Evolutionary conservation across 306 rosid species (phyloP).

Genomic region (Sechiopsis laciniata): DNA sequence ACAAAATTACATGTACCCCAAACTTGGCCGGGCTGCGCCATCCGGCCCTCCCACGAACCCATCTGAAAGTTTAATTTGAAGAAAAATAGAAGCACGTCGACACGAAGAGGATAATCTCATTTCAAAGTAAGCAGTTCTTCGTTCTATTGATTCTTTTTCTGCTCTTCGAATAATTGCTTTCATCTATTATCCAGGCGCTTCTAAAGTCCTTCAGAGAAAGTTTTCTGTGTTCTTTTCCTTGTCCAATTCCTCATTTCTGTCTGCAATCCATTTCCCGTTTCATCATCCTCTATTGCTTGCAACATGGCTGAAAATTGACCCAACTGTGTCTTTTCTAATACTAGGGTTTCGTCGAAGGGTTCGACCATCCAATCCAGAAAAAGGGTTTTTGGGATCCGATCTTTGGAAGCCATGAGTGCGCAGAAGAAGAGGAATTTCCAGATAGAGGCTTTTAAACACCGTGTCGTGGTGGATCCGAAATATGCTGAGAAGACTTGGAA

Average conservation of each 20-base stretch:
- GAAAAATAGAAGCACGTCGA: conserved; percentile 7
- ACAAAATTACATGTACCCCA: background rate
- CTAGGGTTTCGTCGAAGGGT: conserved; percentile 11
- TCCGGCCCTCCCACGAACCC: background rate
- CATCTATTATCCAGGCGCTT: background rate
- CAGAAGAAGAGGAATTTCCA: conserved; percentile 92
- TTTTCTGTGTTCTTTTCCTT: background rate
- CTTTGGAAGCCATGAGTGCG: conserved; percentile 56
- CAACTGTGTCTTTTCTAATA: background rate
- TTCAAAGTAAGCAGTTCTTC: conserved; percentile 13
- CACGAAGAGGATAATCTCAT: conserved; percentile 18
- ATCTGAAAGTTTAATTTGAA: background rate
- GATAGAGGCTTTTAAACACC: conserved; percentile 90
- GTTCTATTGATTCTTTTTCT: background rate
- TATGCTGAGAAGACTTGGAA: conserved; percentile 96
- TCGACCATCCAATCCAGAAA: background rate
- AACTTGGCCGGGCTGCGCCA: conserved; percentile 9
- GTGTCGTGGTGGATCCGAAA: conserved; percentile 92
- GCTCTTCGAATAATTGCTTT: conserved; percentile 10
- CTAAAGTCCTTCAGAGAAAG: conserved; percentile 12
- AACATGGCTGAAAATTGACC: background rate
- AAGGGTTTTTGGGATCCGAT: conserved; percentile 22
- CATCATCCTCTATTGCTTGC: background rate
- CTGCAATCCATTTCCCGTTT: background rate
- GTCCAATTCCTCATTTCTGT: conserved; percentile 10